Conservation (phyloP, 768 basidiomycete species). For the Exsudoporus frostii region DNA sequence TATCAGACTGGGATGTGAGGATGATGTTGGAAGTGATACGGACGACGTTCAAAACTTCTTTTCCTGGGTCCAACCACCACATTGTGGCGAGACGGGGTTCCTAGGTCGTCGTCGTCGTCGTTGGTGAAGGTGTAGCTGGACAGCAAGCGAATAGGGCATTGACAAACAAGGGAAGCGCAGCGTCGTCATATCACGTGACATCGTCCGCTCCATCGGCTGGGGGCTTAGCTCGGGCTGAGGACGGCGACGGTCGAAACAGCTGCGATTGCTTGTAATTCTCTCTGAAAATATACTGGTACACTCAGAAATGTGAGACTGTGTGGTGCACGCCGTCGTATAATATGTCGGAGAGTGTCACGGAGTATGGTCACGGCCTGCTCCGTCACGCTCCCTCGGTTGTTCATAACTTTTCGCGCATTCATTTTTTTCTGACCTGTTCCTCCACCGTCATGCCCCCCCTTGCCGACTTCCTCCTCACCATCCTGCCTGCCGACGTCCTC, state of each 20-base stretch:
- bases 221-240: neutral
- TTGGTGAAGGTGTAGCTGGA: neutral
- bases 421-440: conserved; percentile 22
- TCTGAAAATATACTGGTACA: too few relatives aligned
- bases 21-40: neutral
- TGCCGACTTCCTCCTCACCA: conserved; percentile 65
- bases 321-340: neutral
- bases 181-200: conserved; percentile 32
- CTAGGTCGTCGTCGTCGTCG: conserved; percentile 2
- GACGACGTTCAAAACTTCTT: conserved; percentile 79
- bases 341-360: neutral
- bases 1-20: neutral
- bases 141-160: conserved; percentile 30
- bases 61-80: conserved; percentile 89
- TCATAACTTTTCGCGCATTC: conserved; percentile 25
- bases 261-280: neutral
- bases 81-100: conserved; percentile 37
- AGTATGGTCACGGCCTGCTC: neutral
- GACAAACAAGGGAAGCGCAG: conserved; percentile 22
- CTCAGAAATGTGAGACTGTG: too few relatives aligned
- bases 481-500: conserved; percentile 48
- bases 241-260: neutral
- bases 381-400: conserved; percentile 29
- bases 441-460: conserved; percentile 59
- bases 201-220: neutral